phyloP scores from a whole-genome alignment of 805 yeast genomes.

The Candida gorgasii region DNA sequence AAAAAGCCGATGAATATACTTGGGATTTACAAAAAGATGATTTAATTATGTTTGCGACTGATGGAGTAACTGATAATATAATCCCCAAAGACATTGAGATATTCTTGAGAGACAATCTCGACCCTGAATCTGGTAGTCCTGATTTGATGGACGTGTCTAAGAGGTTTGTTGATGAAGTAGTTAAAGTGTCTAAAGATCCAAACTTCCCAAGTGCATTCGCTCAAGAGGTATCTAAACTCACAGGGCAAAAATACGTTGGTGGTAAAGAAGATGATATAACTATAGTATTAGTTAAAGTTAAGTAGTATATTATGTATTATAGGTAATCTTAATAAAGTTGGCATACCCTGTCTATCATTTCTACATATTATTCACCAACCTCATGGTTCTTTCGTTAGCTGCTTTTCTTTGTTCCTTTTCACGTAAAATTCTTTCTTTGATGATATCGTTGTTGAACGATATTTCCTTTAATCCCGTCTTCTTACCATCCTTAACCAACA shows the following conservation, averaged over 20 bases:
- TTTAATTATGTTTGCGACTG: constrained; percentile 83
- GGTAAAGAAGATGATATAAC: constrained; percentile 97
- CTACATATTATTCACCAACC: constrained; percentile 49
- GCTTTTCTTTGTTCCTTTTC: constrained; percentile 51
- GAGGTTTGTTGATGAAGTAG: constrained; percentile 65
- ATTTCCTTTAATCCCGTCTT: constrained; percentile 12
- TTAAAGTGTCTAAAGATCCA: constrained; percentile 67
- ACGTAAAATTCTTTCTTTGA: constrained; percentile 52
- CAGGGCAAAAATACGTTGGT: constrained; percentile 74
- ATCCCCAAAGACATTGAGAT: constrained; percentile 68
- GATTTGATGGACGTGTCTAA: constrained; percentile 51
- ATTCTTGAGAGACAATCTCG: constrained; percentile 59
- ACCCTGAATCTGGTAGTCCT: constrained; percentile 30
- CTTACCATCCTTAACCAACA: constrained; percentile 11
- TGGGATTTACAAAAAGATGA: constrained; percentile 73
- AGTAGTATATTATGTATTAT: constrained; percentile 12
- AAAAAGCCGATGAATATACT: constrained; percentile 62
- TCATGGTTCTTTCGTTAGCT: constrained; percentile 59
- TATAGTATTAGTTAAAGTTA: constrained; percentile 69
- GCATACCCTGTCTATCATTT: constrained; percentile 7
- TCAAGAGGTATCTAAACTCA: constrained; percentile 64
- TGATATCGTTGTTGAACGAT: constrained; percentile 40
- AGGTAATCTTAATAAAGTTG: neutral
- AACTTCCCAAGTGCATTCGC: constrained; percentile 84
- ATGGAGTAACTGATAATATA: constrained; percentile 90